phyloP scores from a whole-genome alignment of 345 rosid species.

The Salix caprea region DNA sequence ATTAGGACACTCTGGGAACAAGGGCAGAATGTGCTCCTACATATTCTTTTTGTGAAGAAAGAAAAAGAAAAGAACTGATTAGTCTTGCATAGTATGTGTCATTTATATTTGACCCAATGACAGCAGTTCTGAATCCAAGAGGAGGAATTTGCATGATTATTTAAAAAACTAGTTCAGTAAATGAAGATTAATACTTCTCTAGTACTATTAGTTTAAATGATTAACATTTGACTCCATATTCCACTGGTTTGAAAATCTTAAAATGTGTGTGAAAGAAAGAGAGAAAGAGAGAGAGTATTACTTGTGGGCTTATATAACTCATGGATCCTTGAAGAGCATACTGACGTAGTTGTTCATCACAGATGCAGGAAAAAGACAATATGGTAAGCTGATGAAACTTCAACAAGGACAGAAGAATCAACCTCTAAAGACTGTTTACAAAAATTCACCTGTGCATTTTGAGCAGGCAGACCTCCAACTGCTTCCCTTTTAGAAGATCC shows the following conservation, averaged over 20 bases:
- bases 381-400: slow-evolving; percentile 4
- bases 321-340: slow-evolving; percentile 39
- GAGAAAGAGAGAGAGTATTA: slow-evolving; percentile 20
- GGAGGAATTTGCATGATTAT: background rate
- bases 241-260: background rate
- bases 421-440: slow-evolving; percentile 1
- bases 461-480: slow-evolving; percentile 42
- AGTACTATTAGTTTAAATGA: background rate
- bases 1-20: background rate
- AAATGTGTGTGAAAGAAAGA: background rate
- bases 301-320: slow-evolving; percentile 43
- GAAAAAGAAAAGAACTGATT: background rate
- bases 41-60: background rate
- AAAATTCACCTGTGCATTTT: slow-evolving; percentile 46
- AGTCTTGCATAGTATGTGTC: background rate
- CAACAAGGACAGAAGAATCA: background rate
- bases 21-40: background rate
- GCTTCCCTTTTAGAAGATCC: slow-evolving; percentile 53
- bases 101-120: background rate
- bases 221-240: background rate
- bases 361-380: slow-evolving; percentile 7
- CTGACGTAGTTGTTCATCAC: slow-evolving; percentile 26
- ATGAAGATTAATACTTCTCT: background rate
- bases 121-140: background rate
- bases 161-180: background rate